These are phyloP conservation scores for Phaeophleospora eucalypticola DNA, from an alignment of 2,329 filamentous ascomycete species.

Conservation along the genomic window DNA sequence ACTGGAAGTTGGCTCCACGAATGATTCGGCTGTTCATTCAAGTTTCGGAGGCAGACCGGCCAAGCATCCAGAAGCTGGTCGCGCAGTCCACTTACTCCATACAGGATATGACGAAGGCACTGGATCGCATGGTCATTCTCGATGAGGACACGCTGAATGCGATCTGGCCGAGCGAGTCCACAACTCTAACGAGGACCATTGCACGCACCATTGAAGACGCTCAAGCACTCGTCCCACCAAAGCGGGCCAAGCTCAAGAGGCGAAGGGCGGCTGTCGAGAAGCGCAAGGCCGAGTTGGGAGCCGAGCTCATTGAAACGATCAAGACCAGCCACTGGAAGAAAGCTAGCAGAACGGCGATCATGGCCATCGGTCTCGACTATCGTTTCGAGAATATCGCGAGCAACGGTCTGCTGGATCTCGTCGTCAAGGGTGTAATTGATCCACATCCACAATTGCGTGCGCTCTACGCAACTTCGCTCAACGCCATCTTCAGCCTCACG, in stretches of 20 bases:
- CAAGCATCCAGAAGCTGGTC: constrained; percentile 87
- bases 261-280: constrained; percentile 74
- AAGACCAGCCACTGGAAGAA: constrained; percentile 93
- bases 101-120: constrained; percentile 84
- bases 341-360: constrained; percentile 80
- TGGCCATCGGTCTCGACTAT: constrained; percentile 84
- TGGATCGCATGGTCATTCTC: constrained; percentile 80
- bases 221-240: constrained; percentile 56
- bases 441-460: constrained; percentile 80
- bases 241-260: constrained; percentile 69
- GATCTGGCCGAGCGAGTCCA: constrained; percentile 57
- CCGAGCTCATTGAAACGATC: constrained; percentile 74
- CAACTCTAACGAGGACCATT: constrained; percentile 31
- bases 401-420: constrained; percentile 74
- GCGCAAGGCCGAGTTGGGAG: constrained; percentile 74
- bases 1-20: constrained; percentile 94
- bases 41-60: constrained; percentile 84
- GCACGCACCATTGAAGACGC: constrained; percentile 52
- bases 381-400: constrained; percentile 88
- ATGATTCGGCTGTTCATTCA: constrained; percentile 86
- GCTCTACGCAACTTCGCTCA: constrained; percentile 77
- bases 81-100: constrained; percentile 77
- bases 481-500: constrained; percentile 71
- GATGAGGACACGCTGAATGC: constrained; percentile 66
- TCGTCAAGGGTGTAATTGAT: constrained; percentile 79